These are phyloP conservation scores for Candida endomychidarum DNA, from an alignment of 805 yeast species.

Conservation along the genomic window DNA sequence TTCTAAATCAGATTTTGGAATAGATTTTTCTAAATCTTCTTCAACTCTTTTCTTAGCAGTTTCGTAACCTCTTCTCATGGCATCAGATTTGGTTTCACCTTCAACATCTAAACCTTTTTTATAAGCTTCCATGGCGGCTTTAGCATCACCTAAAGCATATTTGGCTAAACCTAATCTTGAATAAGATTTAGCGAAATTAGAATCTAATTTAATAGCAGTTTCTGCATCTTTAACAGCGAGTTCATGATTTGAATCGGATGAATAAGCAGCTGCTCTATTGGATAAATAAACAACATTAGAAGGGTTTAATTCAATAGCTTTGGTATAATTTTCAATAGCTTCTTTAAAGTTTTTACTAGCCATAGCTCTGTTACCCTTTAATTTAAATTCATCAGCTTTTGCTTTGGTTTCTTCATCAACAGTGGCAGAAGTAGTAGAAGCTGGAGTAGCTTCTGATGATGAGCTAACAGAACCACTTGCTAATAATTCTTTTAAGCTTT, in stretches of 20 bases:
- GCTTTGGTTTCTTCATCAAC: conserved; percentile 54
- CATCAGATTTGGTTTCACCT: conserved; percentile 80
- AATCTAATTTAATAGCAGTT: conserved; percentile 73
- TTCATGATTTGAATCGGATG: conserved; percentile 71
- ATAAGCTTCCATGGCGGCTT: conserved; percentile 88
- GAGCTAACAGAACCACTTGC: conserved; percentile 21
- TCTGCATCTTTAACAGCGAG: conserved; percentile 83
- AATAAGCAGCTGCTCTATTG: conserved; percentile 95
- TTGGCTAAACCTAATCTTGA: conserved; percentile 93
- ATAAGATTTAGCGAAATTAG: conserved; percentile 86
- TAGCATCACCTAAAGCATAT: conserved; percentile 90
- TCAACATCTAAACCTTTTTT: conserved; percentile 83
- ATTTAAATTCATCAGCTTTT: conserved; percentile 80
- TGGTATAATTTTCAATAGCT: conserved; percentile 78
- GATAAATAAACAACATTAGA: conserved; percentile 82
- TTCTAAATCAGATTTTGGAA: conserved; percentile 18
- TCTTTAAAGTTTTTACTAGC: conserved; percentile 65
- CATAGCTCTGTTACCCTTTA: conserved; percentile 89
- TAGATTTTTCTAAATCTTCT: conserved; percentile 56
- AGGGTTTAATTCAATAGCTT: conserved; percentile 70
- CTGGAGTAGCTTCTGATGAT: no score
- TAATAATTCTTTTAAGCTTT: conserved; percentile 48
- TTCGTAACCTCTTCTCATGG: conserved; percentile 91
- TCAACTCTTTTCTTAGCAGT: conserved; percentile 88
- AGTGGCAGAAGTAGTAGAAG: conserved; percentile 20